Base-by-base conservation (phyloP, 345 rosid genomes). In the Gossypium arboreum region DNA sequence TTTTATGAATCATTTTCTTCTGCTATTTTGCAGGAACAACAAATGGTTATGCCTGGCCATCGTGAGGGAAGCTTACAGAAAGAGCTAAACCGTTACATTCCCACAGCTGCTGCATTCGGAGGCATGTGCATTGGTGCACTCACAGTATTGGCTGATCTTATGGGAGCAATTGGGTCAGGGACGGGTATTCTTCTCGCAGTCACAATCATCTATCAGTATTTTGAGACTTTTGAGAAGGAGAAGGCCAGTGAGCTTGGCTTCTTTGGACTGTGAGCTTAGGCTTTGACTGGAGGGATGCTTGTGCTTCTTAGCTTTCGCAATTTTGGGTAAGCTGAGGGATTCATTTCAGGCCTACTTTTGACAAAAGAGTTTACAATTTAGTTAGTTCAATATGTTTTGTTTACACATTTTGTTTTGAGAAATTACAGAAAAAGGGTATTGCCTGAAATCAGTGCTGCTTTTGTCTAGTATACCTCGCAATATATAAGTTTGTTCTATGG, bases 1-100 rank as follows among this genome's bases (percentile, higher is more conserved):
- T 27, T 34, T 52, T 17, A 13, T n/a, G 5, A 29, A 55, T 58
- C 17, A 9, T n/a, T 71, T 55, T 18, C 13, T 9, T 18, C 34
- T 18, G 17, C 48, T 71, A 11, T 59, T 73, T 44, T 74, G 63
- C 73, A 88, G 95, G 95, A 91, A 71, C 95, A 91, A 87, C 93
- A 87, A 86, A 90, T 90, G 95, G 94, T 90, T 68, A 88, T 90
- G 92, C 92, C 92, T 5, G 94, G 94, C 57, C 94, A 88, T 68
- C 83, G 90, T 43, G 92, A 90, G 54, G 85, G 86, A 27, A 90
- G 86, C 77, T 78, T 90, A 50, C 91, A 86, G 76, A 90, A 90
- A 78, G 95, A 90, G 79, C 75, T 90, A 81, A 88, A 87, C 58
- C 86, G 89, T 15, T 88, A 88, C 79, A 87, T 88, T 73, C 95